Conservation (phyloP, 1,284 basidiomycete species). For the Veloporphyrellus conicus region DNA sequence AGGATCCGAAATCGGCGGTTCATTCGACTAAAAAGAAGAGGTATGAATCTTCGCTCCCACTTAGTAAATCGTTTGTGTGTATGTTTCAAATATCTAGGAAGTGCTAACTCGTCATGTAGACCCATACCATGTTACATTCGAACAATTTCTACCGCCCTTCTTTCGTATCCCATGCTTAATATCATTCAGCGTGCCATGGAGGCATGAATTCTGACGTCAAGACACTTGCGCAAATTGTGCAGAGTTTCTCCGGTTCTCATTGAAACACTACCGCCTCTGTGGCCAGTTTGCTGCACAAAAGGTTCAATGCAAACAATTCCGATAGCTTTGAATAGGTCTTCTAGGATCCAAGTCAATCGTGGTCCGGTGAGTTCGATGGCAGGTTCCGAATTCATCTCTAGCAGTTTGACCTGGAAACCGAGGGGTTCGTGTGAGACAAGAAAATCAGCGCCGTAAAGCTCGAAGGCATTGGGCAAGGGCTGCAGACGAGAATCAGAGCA, state of each 20-base stretch:
- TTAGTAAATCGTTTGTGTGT: not conserved
- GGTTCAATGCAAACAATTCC: conserved; percentile 67
- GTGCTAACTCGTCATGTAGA: not conserved
- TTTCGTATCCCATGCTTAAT: not conserved
- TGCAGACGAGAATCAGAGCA: conserved; percentile 34
- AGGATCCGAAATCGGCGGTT: not conserved
- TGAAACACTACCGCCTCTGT: not conserved
- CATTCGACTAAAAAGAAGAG: conserved; percentile 10
- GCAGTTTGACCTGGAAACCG: conserved; percentile 64
- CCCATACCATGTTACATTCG: no score
- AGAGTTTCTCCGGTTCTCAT: conserved; percentile 41
- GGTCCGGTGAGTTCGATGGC: conserved; percentile 92
- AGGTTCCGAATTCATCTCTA: conserved; percentile 94
- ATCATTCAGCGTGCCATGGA: conserved; percentile 9
- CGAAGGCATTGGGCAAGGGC: conserved; percentile 89
- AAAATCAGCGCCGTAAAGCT: conserved; percentile 92
- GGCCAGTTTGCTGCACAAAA: conserved; percentile 31
- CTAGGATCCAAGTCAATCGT: conserved; percentile 74
- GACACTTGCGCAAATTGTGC: conserved; percentile 50
- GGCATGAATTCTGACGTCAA: conserved; percentile 43
- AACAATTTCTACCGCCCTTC: not conserved
- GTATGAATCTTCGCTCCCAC: not conserved
- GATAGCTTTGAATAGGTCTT: conserved; percentile 76
- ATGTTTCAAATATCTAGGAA: conserved; percentile 7
- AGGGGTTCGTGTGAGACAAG: conserved; percentile 57